phyloP scores from a whole-genome alignment of 2,329 filamentous ascomycete genomes.

The Lasiodiplodia sp. region DNA sequence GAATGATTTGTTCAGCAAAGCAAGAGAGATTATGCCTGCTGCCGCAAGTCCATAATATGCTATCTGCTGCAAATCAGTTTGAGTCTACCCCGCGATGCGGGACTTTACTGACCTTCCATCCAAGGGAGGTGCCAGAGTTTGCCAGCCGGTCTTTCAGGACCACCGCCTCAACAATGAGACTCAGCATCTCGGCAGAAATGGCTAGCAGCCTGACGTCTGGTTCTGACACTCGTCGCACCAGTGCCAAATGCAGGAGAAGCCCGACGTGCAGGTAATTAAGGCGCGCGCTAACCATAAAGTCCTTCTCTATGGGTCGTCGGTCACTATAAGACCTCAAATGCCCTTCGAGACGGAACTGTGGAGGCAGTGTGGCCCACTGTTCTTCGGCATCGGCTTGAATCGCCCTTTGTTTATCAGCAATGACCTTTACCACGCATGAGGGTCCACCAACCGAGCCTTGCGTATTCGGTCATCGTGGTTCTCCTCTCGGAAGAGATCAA shows the following conservation, averaged over 20 bases:
- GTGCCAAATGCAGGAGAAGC: conserved; percentile 41
- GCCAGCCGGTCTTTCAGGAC: conserved; percentile 40
- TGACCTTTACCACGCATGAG: neutral
- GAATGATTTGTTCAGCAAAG: conserved; percentile 35
- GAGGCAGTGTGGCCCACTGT: conserved; percentile 40
- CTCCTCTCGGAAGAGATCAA: conserved; percentile 31
- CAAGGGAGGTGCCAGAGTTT: conserved; percentile 44
- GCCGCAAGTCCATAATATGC: conserved; percentile 46
- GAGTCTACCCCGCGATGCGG: neutral
- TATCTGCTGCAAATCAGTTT: conserved; percentile 35
- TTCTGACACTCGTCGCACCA: conserved; percentile 35
- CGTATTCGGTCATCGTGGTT: conserved; percentile 15
- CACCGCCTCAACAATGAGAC: conserved; percentile 40
- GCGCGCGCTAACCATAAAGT: conserved; percentile 43
- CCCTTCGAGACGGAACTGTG: conserved; percentile 36
- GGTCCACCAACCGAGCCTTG: conserved; percentile 31
- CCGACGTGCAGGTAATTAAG: conserved; percentile 45
- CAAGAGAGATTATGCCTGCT: conserved; percentile 43
- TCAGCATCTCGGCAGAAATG: conserved; percentile 41
- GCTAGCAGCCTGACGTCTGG: conserved; percentile 37
- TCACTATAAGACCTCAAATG: conserved; percentile 30
- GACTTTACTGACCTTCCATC: conserved; percentile 43
- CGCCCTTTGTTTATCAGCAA: conserved; percentile 30
- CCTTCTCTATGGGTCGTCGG: conserved; percentile 37
- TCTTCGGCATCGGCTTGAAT: conserved; percentile 34